Percentiles rank a stretch among this genome's conserved stretches.
Conservation (phyloP, 1,284 basidiomycete genomes). For the Irpex rosettiformis region DNA sequence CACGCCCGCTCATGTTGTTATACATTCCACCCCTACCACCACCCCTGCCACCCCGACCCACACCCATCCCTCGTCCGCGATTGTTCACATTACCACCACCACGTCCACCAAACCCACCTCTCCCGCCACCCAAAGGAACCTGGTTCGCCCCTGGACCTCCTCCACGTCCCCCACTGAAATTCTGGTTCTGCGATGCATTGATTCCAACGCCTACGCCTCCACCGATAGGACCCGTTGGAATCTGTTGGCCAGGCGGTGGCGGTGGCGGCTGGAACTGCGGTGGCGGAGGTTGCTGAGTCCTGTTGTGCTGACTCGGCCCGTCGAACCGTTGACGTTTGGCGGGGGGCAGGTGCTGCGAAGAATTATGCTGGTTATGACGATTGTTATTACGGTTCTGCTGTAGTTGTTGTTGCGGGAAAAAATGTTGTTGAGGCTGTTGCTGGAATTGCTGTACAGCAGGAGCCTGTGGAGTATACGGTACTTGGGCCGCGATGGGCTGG, state of each 20-base stretch:
- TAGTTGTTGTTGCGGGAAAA: conserved; percentile 42
- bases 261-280: conserved; percentile 45
- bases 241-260: conserved; percentile 25
- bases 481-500: conserved; percentile 35
- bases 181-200: conserved; percentile 30
- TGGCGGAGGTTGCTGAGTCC: conserved; percentile 37
- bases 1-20: conserved; percentile 35
- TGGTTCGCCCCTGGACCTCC: conserved; percentile 45
- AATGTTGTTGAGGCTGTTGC: conserved; percentile 27
- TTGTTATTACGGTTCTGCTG: conserved; percentile 41
- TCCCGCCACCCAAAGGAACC: conserved; percentile 32
- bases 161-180: conserved; percentile 29
- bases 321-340: conserved; percentile 86
- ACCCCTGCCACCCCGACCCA: conserved; percentile 40
- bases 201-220: conserved; percentile 25
- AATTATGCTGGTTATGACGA: conserved; percentile 45
- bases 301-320: conserved; percentile 48
- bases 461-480: conserved; percentile 28
- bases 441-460: conserved; percentile 25
- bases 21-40: conserved; percentile 36
- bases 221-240: conserved; percentile 17
- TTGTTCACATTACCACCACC: conserved; percentile 34
- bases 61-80: conserved; percentile 46
- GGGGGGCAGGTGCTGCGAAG: conserved; percentile 70
- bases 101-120: conserved; percentile 35